Conservation (phyloP, 2,329 filamentous ascomycete genomes). For the Acrodontium crateriforme region DNA sequence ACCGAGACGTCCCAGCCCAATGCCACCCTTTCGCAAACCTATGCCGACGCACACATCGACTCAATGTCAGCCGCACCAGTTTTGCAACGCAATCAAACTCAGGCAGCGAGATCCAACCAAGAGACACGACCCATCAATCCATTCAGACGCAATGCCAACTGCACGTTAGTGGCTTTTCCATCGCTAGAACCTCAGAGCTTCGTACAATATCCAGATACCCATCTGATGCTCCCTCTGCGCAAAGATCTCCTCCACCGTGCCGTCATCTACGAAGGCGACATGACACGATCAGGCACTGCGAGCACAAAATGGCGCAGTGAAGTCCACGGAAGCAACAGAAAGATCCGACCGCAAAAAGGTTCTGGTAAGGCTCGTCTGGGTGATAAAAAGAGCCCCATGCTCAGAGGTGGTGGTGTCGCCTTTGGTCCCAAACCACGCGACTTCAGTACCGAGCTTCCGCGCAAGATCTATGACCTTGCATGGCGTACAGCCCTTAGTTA, state of each 20-base stretch:
- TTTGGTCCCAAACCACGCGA: conserved; percentile 88
- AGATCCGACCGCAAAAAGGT: conserved; percentile 80
- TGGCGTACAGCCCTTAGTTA: conserved; percentile 91
- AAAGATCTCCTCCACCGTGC: conserved; percentile 87
- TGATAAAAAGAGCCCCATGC: conserved; percentile 65
- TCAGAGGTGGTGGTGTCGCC: conserved; percentile 72
- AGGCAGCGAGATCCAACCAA: conserved; percentile 11
- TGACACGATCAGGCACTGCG: conserved; percentile 74
- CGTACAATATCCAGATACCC: conserved; percentile 63
- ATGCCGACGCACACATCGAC: conserved; percentile 23
- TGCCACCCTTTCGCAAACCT: conserved; percentile 19
- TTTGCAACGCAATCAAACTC: conserved; percentile 6
- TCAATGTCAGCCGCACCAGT: conserved; percentile 16
- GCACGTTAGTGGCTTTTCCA: conserved; percentile 85
- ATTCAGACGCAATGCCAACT: conserved; percentile 51
- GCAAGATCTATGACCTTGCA: conserved; percentile 88
- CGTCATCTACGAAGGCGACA: conserved; percentile 83
- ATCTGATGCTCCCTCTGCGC: conserved; percentile 75
- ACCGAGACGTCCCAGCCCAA: conserved; percentile 35
- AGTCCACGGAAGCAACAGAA: conserved; percentile 68
- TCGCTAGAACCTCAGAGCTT: conserved; percentile 70
- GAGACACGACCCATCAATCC: conserved; percentile 16
- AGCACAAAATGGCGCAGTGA: conserved; percentile 69
- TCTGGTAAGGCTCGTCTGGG: conserved; percentile 67
- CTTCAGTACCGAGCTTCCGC: conserved; percentile 69